Base-by-base conservation (phyloP, 345 rosid species). In the Citrus inodora region DNA sequence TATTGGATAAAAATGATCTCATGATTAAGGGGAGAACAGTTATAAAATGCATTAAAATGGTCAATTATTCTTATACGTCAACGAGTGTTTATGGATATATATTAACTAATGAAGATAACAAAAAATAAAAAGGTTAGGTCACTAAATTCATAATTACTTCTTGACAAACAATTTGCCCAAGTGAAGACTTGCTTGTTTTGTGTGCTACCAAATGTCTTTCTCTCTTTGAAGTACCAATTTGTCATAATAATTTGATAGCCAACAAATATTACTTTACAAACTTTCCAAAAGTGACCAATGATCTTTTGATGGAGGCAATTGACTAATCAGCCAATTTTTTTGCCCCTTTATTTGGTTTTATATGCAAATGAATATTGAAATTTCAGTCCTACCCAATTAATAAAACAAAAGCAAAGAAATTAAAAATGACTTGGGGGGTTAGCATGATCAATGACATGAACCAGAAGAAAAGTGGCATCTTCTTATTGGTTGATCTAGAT, bases 401-500 rank as follows among this genome's bases (percentile, higher is more conserved):
- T 30, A 55, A 11, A 22, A 2, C 10, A 38, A 60, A 73, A 25
- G 37, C 27, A 37, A 21, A 37, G 37, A 1, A 21, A 30, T 5
- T 19, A 1, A 66, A 60, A 32, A 3, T 58, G 9, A 61, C 17
- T 4, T 37, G 19, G 67, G 58, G n/a, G 51, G 48, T 10, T 10
- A 58, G 28, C 61, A 42, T 55, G 74, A 67, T 64, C 24, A 70
- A n/a, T 62, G 77, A 63, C 82, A 70, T 35, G 7, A 32, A 71
- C 14, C 66, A 66, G 7, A 30, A 32, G 48, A 37, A 28, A 83
- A 63, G 32, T 70, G 82, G 46, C 60, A 42, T 3, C 19, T 9
- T 82, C 16, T 73, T 32, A 85, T 85, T 80, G 88, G 88, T 76
- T 30, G 89, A 87, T 87, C 78, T 81, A 84, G 84, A 87, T 87